Conservation (phyloP, 208 protist genomes). For the Trypanosoma scelopori region DNA sequence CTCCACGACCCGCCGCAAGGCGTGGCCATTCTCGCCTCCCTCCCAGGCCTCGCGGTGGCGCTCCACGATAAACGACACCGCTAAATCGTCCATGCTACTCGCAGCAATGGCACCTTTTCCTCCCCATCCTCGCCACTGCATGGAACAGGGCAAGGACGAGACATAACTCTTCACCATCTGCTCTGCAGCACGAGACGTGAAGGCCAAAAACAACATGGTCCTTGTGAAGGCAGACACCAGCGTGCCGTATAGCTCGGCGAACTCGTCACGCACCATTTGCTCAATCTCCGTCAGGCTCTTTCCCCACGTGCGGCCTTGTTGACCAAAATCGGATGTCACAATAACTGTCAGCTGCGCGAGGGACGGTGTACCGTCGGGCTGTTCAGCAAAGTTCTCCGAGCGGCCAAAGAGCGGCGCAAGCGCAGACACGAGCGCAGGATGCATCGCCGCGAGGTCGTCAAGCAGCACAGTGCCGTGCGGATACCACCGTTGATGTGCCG, state of each 20-base stretch:
- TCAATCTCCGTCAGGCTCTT: conserved; percentile 58
- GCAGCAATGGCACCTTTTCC: conserved; percentile 23
- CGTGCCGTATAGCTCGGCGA: conserved; percentile 63
- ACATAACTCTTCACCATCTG: conserved; percentile 54
- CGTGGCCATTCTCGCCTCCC: conserved; percentile 69
- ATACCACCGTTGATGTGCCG: conserved; percentile 43
- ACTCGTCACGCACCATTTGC: conserved; percentile 61
- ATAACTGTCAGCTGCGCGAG: conserved; percentile 66
- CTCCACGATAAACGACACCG: conserved; percentile 59
- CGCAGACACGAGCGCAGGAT: conserved; percentile 42
- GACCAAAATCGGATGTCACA: conserved; percentile 82
- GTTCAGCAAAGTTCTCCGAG: conserved; percentile 60
- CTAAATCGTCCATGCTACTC: conserved; percentile 57
- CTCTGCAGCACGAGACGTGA: conserved; percentile 44
- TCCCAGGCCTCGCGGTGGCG: conserved; percentile 46
- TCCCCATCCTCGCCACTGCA: conserved; percentile 4
- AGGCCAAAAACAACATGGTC: conserved; percentile 59
- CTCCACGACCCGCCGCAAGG: conserved; percentile 53
- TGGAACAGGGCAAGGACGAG: conserved; percentile 42
- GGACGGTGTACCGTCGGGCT: conserved; percentile 40
- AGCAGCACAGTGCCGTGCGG: conserved; percentile 81
- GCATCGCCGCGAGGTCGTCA: conserved; percentile 71
- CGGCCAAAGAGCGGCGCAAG: conserved; percentile 77
- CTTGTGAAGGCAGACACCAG: conserved; percentile 62
- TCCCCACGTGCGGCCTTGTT: conserved; percentile 70